Base-by-base conservation (phyloP, 1,284 basidiomycete genomes). In the Omphalotus olearius region DNA sequence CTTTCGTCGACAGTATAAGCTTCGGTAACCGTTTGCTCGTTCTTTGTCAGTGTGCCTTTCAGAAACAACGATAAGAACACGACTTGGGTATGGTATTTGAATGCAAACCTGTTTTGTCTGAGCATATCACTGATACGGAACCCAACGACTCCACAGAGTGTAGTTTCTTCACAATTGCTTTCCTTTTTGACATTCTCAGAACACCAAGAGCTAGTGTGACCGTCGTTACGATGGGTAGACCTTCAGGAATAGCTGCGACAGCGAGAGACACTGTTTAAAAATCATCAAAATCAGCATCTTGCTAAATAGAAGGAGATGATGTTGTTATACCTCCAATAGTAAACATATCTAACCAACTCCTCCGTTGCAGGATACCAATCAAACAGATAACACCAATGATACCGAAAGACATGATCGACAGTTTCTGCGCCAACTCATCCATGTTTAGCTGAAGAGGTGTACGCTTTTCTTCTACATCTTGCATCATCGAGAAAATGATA, bases 301-400 rank as follows among this genome's bases (percentile, higher is more conserved):
- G 26, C 16, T 30, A 56, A 49, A 25, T 36, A n/a, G n/a, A 37
- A 52, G 28, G 18, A 43, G 3, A 38, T 23, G 41, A 67, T 79
- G n/a, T n/a, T n/a, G n/a, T n/a, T n/a, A 48, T 62, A 93, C 92
- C 92, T 73, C 95, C 95, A 58, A 98, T 98, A 9, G 95, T 98
- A 64, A 98, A 98, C 96, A 98, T 98, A 47, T 98, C 95, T 9
- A 98, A 71, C 93, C 93, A 97, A 11, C 88, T 80, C n/a, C 94
- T 77, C 26, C 80, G 75, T 65, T 98, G 95, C 57, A 86, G 72
- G 4, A 96, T 81, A 3, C 96, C 96, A 58, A 98, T 86, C 49
- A 99, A 69, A 65, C 92, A 93, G 53, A 98, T 98, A 35, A 97
- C 68, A 13, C 92, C 95, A 60, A 99, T 99, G 47, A 98, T 80